phyloP scores from a whole-genome alignment of 306 rosid genomes.

The Morella rubra region DNA sequence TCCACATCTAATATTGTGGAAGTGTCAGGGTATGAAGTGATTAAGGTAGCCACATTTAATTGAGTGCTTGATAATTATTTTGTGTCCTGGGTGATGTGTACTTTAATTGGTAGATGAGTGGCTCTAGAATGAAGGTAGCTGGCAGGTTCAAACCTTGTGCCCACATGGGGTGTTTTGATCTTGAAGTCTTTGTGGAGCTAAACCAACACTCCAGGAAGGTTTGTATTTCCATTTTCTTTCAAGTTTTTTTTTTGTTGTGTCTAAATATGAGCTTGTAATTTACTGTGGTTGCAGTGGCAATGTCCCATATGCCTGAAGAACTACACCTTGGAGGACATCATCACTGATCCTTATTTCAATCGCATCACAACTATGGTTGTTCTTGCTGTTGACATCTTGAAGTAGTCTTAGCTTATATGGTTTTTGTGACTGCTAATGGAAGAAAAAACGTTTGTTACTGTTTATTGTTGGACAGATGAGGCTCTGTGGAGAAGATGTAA shows the following conservation, averaged over 20 bases:
- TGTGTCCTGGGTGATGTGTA: constrained; percentile 3
- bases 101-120: constrained; percentile 78
- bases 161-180: constrained; percentile 98
- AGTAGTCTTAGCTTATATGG: background rate
- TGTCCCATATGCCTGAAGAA: constrained; percentile 94
- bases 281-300: constrained; percentile 89
- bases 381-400: background rate
- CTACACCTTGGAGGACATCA: constrained; percentile 77
- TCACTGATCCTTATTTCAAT: constrained; percentile 92
- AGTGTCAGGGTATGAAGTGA: background rate
- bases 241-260: constrained; percentile 18
- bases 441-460: constrained; percentile 19
- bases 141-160: constrained; percentile 94
- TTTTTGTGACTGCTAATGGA: constrained; percentile 11
- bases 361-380: constrained; percentile 73
- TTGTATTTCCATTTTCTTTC: constrained; percentile 20
- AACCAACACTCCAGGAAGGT: constrained; percentile 96
- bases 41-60: background rate
- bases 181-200: constrained; percentile 92
- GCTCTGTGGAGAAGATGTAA: constrained; percentile 82
- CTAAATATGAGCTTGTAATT: background rate
- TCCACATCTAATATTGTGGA: background rate
- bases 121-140: constrained; percentile 96
- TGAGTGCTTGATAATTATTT: background rate
- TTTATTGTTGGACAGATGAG: constrained; percentile 61